These are phyloP conservation scores for Knoxdaviesia proteae DNA, from an alignment of 2,329 filamentous ascomycete species.

Conservation along the genomic window DNA sequence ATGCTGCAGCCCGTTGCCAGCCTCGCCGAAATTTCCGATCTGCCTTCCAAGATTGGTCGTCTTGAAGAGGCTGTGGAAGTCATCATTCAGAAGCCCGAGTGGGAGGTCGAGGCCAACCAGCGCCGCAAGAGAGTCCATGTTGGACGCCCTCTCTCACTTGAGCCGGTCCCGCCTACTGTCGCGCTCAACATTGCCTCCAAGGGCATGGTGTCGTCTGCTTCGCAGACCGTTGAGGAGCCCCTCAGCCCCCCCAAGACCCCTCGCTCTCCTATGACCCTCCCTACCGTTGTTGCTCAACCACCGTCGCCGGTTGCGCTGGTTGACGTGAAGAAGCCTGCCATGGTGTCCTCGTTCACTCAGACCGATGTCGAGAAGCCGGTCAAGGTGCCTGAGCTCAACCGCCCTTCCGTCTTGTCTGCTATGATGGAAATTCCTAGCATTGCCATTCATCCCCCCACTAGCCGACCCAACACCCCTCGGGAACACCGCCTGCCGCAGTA, in stretches of 20 bases:
- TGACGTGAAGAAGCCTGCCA: constrained; percentile 14
- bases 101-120: constrained; percentile 53
- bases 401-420: too few relatives aligned
- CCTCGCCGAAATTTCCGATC: neutral
- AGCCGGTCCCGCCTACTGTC: constrained; percentile 13
- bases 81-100: constrained; percentile 18
- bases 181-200: neutral
- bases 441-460: constrained; percentile 72
- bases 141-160: constrained; percentile 26
- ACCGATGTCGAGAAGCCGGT: constrained; percentile 18
- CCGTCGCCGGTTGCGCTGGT: constrained; percentile 12
- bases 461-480: constrained; percentile 59
- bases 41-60: neutral
- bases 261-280: constrained; percentile 19
- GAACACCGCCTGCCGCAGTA: constrained; percentile 60
- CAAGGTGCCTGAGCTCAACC: constrained; percentile 3
- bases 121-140: constrained; percentile 46
- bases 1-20: constrained; percentile 14
- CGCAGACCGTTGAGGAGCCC: constrained; percentile 41
- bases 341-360: constrained; percentile 40
- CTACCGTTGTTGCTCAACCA: constrained; percentile 17
- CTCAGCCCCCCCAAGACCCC: constrained; percentile 47
- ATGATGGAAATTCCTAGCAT: constrained; percentile 54
- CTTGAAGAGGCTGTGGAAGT: neutral
- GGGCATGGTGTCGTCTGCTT: constrained; percentile 42